These are phyloP conservation scores for Inonotus obliquus DNA, from an alignment of 1,284 basidiomycete genomes.

Conservation along the genomic window DNA sequence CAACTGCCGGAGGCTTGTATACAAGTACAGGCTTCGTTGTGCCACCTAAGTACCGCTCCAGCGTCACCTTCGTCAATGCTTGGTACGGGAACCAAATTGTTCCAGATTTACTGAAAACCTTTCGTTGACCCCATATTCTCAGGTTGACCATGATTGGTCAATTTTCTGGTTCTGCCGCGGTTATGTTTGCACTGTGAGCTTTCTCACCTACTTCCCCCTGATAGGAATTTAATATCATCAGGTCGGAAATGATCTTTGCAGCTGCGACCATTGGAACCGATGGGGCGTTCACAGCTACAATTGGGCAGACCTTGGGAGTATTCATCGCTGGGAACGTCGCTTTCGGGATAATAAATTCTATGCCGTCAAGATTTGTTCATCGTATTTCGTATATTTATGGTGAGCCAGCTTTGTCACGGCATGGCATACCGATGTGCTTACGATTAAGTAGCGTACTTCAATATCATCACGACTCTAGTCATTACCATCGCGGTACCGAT, in stretches of 20 bases:
- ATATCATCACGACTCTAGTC: slow-evolving; percentile 17
- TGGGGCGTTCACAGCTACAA: slow-evolving; percentile 19
- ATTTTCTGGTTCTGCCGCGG: slow-evolving; percentile 19
- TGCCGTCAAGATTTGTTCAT: slow-evolving; percentile 19
- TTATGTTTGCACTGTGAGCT: slow-evolving; percentile 20
- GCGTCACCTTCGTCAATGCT: slow-evolving; percentile 19
- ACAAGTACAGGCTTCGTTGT: slow-evolving; percentile 21
- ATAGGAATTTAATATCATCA: neutral
- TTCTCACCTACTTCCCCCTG: neutral
- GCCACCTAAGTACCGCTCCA: slow-evolving; percentile 16
- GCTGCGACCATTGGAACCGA: slow-evolving; percentile 22
- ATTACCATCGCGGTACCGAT: slow-evolving; percentile 19
- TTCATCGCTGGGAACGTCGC: slow-evolving; percentile 20
- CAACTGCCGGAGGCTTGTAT: slow-evolving; percentile 22
- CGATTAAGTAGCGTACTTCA: slow-evolving; percentile 16
- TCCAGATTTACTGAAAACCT: neutral
- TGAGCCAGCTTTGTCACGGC: slow-evolving; percentile 1
- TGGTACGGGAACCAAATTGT: slow-evolving; percentile 18
- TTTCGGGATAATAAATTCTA: slow-evolving; percentile 20
- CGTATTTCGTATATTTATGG: slow-evolving; percentile 17
- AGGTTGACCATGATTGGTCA: slow-evolving; percentile 23
- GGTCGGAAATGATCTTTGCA: slow-evolving; percentile 23
- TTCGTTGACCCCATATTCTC: neutral
- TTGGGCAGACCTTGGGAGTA: slow-evolving; percentile 18
- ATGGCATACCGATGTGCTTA: neutral